Base-by-base conservation (phyloP, 257 asterid genomes). In the Solanum chaucha region DNA sequence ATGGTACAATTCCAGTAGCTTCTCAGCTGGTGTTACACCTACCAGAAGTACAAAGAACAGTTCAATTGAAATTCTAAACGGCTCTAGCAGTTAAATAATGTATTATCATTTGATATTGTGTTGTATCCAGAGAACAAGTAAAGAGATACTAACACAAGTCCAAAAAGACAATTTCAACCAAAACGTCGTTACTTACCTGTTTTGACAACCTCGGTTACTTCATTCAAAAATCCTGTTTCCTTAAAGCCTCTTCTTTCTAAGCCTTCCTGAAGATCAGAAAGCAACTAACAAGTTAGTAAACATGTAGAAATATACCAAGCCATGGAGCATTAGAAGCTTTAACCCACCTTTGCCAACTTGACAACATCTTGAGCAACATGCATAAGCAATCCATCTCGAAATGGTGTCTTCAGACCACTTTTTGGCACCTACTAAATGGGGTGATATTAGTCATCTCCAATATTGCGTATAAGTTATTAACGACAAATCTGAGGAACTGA, bases 21-120 rank as follows among this genome's bases (percentile, higher is more conserved):
- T 96, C 89, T 96, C 99, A 3, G 99, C 99, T 26, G 99, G 99
- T 8, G 99, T 97, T 80, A 95, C 91, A 84, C 99, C 99, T 95
- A 70, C 32, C 19, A 80, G 10, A 80, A 80, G 67, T 44, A 46
- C 10, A 80, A 19, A 30, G 10, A 80, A 46, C 19, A 48, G 68
- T 80, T 80, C 19, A 17, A 46, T 80, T 28, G 15, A 17, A 44
- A 80, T 48, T 46, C 41, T 51, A 48, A 80, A 46, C 1, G 55
- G 40, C 1, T 80, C 24, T 17, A 80, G 84, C 84, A 80, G 65
- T 46, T 26, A 26, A 28, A 80, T 10, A 80, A 80, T 8, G 67
- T 17, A 19, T 80, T 24, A 46, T 28, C n/a, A 55, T 28, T 80
- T 48, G 85, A 46, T 40, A 17, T 28, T 9, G 6, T 28, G 68